Percentiles rank a stretch among this genome's conserved stretches.
Evolutionary conservation across 148 eudicot species (phyloP).

Genomic region (Persicaria tinctoria): DNA sequence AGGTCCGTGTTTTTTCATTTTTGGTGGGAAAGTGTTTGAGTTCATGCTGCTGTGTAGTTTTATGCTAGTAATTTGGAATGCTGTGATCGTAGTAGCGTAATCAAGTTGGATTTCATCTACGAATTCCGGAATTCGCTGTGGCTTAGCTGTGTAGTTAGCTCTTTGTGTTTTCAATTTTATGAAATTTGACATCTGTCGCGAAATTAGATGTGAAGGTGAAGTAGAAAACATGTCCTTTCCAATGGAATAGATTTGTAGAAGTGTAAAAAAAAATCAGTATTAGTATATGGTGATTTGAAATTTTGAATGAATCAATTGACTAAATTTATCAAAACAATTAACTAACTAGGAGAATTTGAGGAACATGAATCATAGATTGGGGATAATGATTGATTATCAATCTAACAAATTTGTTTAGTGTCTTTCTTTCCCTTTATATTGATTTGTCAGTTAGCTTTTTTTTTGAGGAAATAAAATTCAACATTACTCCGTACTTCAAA

Average conservation of each 20-base stretch:
- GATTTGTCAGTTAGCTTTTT: no score
- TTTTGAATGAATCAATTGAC: no score
- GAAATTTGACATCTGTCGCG: background rate
- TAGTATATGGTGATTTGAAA: background rate
- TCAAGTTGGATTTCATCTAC: background rate
- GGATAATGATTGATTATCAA: background rate
- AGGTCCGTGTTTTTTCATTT: conserved; percentile 34
- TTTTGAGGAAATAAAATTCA: background rate
- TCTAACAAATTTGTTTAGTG: no score
- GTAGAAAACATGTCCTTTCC: background rate
- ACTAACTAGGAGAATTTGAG: background rate
- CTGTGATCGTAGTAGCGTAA: background rate
- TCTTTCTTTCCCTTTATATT: no score
- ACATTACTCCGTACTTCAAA: background rate
- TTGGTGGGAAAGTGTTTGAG: background rate
- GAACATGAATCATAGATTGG: background rate
- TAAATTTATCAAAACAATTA: no score
- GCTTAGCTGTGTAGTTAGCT: background rate
- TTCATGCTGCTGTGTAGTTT: conserved; percentile 5
- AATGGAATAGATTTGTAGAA: background rate
- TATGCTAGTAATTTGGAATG: background rate
- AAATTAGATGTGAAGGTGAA: background rate
- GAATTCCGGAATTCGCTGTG: no score
- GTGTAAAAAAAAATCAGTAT: background rate
- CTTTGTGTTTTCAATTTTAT: background rate